Percentiles rank a stretch among this genome's conserved stretches.
These are phyloP conservation scores for Claviceps humidiphila DNA, from an alignment of 2,329 filamentous ascomycete species.

Conservation along the genomic window DNA sequence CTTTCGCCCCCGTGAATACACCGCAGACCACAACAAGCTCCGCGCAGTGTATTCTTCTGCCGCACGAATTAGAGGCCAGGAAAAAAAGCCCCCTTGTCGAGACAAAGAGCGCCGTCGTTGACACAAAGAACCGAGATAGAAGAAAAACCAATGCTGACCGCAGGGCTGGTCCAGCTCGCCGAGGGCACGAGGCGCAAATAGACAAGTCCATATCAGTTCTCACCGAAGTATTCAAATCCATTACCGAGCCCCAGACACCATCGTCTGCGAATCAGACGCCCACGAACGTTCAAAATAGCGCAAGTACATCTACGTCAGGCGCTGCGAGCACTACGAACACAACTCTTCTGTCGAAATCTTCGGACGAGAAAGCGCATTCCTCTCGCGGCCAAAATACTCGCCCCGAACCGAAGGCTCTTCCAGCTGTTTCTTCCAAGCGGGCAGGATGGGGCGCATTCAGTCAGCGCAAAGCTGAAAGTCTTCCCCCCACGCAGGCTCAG, in stretches of 20 bases:
- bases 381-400: neutral
- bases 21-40: slow-evolving; percentile 1
- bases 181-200: slow-evolving; percentile 5
- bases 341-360: neutral
- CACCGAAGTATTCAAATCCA: slow-evolving; percentile 20
- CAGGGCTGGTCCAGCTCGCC: neutral
- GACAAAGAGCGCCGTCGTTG: neutral
- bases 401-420: slow-evolving; percentile 1
- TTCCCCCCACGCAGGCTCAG: slow-evolving; percentile 4
- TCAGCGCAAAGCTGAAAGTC: slow-evolving; percentile 8
- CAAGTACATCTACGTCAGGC: neutral
- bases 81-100: neutral
- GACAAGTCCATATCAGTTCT: slow-evolving; percentile 17
- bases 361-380: neutral
- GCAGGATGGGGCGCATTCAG: slow-evolving; percentile 12
- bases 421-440: slow-evolving; percentile 5
- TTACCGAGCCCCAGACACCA: slow-evolving; percentile 13
- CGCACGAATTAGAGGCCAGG: slow-evolving; percentile 24
- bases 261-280: slow-evolving; percentile 16
- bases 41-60: slow-evolving; percentile 17
- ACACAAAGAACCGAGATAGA: neutral
- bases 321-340: neutral
- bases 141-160: neutral
- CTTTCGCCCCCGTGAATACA: slow-evolving; percentile 8
- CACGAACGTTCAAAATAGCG: slow-evolving; percentile 2